Evolutionary conservation across 768 basidiomycete genomes (phyloP), one percentile per base, ranked within the genome.

Genomic region (Tricholoma bakamatsutake): DNA sequence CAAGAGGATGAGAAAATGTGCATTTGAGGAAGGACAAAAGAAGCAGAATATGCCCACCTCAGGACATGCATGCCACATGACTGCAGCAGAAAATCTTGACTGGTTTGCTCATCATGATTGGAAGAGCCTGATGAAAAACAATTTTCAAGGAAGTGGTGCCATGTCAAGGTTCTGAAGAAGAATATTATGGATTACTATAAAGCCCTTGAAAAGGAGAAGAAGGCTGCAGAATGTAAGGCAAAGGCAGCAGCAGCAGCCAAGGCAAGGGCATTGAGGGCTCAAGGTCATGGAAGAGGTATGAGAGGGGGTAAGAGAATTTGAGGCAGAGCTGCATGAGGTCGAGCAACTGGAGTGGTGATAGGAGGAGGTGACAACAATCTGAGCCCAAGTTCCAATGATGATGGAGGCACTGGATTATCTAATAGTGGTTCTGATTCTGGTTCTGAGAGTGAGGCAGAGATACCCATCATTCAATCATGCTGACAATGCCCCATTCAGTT

Each of bases 21-120:
- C 53, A 40, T 62, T 55, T 52, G 48, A 42, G 12, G 58, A 62
- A 42, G 51, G 50, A 30, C 37, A 33, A 34, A 51, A 50, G 43
- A 54, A 39, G 27, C 28, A 59, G 40, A 54, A 52, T 37, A 33
- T 24, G 46, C 46, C 46, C 21, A 47, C 46, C 46, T 47, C 18
- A 47, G 47, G 47, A 49, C 11, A 15, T 12, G 51, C 59, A 10
- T n/a, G 56, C 6, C 48, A 54, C 37, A 37, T 60, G 47, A 60
- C 59, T 30, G 45, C 24, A 15, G 45, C 46, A 30, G 56, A 53
- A 46, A 60, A 34, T 21, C 46, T 57, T 6, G 57, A 60, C 40
- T 47, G 33, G 27, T 37, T 60, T 27, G 52, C 56, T 28, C 17
- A 13, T 13, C 11, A 52, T 39, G 52, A 57, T 33, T 49, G 50